Evolutionary conservation across 371 early-diverging fungal species (phyloP), one percentile per base, ranked within the genome.

Genomic region (Mortierella sp.): DNA sequence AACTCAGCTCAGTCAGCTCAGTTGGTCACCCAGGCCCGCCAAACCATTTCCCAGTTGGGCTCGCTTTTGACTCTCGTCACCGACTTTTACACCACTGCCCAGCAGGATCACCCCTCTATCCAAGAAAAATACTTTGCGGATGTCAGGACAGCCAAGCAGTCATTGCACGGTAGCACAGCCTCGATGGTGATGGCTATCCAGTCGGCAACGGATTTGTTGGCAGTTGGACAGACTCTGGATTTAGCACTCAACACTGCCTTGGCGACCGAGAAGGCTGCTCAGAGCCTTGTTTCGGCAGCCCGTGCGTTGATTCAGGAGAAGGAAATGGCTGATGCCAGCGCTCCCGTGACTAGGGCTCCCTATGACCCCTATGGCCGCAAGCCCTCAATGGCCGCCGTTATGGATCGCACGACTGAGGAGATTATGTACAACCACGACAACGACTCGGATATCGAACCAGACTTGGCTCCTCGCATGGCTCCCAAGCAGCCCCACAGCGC

Each of bases 41-140:
- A 88, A 71, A 85, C 88, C 58, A 83, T 88, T 60, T 87, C 88
- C 8, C 88, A 88, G 46, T 71, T 82, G 24, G 89, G 89, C n/a
- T 88, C 84, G 11, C 76, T 88, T 41, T 71, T 88, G 77, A 82
- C 88, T 29, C 76, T 84, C n/a, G 73, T 88, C 44, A 85, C 87
- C 27, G 89, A 88, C 48, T 84, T 87, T 78, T 80, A 82, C 76
- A 78, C 85, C 29, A 70, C 75, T 32, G 43, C 70, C 1, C 72
- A 81, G 6, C 75, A 73, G 24, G 83, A 83, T n/a, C 78, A 75
- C 18, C 70, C 79, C n/a, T 46, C 54, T 16, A 75, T 80, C 32
- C 75, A 80, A 27, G 89, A 85, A 35, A 84, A 87, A 32, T 76
- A 75, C 58, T 83, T 89, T 79, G 80, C 80, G 2, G 81, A 85